Evolutionary conservation across 345 rosid species (phyloP).

Genomic region (Turritis glabra): DNA sequence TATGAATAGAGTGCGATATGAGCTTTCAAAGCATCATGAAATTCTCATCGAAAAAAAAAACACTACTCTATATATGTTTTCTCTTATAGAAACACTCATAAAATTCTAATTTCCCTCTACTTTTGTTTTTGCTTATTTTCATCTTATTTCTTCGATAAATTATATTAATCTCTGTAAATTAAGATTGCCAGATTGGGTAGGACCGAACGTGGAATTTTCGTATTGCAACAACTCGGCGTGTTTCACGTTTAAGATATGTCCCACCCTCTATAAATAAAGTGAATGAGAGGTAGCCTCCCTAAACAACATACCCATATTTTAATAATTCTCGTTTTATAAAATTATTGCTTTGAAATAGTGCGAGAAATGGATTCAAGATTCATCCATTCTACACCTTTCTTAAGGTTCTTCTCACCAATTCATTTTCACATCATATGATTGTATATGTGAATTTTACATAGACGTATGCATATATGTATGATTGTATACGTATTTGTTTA

Average conservation of each 20-base stretch:
- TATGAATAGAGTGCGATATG: background rate
- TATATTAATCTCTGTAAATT: background rate
- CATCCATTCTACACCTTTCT: background rate
- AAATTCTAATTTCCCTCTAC: background rate
- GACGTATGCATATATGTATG: background rate
- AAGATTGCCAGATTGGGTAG: background rate
- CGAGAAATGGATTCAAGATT: constrained; percentile 24
- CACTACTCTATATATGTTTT: background rate
- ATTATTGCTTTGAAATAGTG: background rate
- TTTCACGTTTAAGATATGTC: constrained; percentile 33
- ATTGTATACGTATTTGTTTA: background rate
- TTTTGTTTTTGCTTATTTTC: background rate
- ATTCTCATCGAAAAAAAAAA: background rate
- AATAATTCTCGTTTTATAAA: background rate
- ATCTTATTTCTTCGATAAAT: background rate
- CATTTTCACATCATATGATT: background rate
- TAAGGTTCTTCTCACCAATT: constrained; percentile 19
- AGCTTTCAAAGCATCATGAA: background rate
- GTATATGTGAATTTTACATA: background rate
- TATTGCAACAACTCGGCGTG: constrained; percentile 18
- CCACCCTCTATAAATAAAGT: constrained; percentile 15
- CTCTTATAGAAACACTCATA: background rate
- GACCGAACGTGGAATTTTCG: background rate
- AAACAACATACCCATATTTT: background rate
- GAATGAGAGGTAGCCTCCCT: background rate